Base-by-base conservation (phyloP, 441 rosid species). In the Adansonia gregorii region DNA sequence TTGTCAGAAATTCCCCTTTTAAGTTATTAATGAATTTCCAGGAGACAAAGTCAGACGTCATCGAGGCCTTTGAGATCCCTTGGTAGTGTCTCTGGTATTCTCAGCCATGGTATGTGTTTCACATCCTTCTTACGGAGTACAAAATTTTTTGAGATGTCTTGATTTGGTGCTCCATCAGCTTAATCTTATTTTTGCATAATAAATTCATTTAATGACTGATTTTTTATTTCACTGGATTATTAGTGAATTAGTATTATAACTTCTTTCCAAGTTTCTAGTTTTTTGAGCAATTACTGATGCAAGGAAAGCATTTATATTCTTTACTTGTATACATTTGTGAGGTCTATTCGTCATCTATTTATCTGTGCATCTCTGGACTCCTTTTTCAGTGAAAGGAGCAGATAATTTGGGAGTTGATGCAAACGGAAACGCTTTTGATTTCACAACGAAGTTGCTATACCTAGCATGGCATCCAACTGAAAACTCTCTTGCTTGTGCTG, bases 391-490 rank as follows among this genome's bases (percentile, higher is more conserved):
- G 48, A 82, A 90, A 91, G 97, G 92, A 82, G 84, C 90, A 12
- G 98, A 94, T 78, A 88, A 85, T 81, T 84, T 91, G 0, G 94
- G 94, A 81, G 87, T 89, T 51, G 98, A 94, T 79, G 83, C 98
- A 22, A 94, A 94, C 78, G 99, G 98, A 80, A 94, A 91, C 87
- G 83, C 98, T 15, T 89, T 86, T 72, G 99, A 94, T 86, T 92
- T 92, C 88, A 89, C 97, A 0, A 87, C 94, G 45, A 96, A 96
- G 86, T 78, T 96, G 86, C 95, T 94, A 78, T 98, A 96, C 85
- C 85, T 96, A 79, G 98, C 99, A 8, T 96, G 99, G 98, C 99
- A 96, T 76, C 99, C 99, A 22, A 83, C 94, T 0, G 98, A 96
- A 82, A 93, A 96, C 80, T 90, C 98, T 10, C 86, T 96, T 20